These are phyloP conservation scores for Aspergillus homomorphus DNA, from an alignment of 495 filamentous ascomycete species.

Conservation along the genomic window DNA sequence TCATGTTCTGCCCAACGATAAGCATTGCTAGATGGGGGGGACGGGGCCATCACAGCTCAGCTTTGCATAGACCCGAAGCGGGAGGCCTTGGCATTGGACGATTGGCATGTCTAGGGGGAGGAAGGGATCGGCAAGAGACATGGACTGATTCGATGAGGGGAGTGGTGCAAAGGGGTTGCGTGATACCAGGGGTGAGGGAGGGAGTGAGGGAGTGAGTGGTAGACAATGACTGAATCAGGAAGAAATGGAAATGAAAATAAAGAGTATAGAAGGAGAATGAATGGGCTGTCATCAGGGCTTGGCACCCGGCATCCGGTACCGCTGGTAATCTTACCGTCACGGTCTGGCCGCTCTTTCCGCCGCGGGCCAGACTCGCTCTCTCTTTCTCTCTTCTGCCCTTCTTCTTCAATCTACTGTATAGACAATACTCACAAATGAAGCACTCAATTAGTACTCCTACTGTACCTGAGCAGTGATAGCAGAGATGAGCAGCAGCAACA, in stretches of 20 bases:
- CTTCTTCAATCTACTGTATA: no score
- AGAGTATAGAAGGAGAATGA: no score
- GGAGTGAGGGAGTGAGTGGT: no score
- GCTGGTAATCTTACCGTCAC: not conserved
- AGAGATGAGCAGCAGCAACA: no score
- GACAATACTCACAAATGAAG: no score
- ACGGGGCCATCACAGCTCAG: not conserved
- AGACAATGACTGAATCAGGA: no score
- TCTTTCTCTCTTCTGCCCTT: not conserved
- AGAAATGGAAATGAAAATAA: no score
- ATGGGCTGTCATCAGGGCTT: not conserved
- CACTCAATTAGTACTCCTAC: no score
- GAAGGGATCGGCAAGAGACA: not conserved
- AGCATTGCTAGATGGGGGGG: not conserved
- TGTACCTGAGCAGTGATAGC: no score
- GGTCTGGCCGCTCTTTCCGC: not conserved
- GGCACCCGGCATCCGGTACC: not conserved
- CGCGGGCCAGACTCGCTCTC: not conserved
- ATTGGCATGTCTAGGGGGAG: not conserved
- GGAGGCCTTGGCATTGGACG: not conserved
- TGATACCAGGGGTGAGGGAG: no score
- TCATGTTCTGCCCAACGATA: not conserved
- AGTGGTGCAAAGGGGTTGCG: not conserved
- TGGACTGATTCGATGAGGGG: not conserved
- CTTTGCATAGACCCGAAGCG: not conserved